These are phyloP conservation scores for Plasmodium gonderi DNA, from an alignment of 169 alveolate genomes.

Conservation along the genomic window DNA sequence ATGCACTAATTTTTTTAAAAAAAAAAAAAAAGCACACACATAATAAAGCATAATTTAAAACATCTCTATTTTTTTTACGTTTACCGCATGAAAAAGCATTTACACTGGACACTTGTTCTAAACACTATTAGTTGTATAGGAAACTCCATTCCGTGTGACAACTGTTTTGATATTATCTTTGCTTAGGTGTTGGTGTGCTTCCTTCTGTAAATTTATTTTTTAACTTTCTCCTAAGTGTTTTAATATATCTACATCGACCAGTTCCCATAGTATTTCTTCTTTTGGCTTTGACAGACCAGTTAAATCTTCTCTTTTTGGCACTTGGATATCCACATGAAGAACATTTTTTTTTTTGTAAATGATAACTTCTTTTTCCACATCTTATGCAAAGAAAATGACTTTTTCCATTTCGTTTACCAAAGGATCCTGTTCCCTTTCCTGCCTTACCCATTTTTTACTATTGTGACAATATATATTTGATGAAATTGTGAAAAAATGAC, in stretches of 20 bases:
- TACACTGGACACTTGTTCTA: too few species aligned
- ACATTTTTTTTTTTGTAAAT: conserved; percentile 95
- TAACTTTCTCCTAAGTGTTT: conserved; percentile 94
- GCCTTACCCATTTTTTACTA: conserved; percentile 91
- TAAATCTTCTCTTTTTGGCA: conserved; percentile 95
- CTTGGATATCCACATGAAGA: conserved; percentile 97
- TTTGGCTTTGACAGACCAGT: conserved; percentile 96
- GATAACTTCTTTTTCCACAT: conserved; percentile 96
- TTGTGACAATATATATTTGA: not conserved
- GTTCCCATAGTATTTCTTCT: conserved; percentile 98
- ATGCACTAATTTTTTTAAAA: too few species aligned
- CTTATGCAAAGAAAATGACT: conserved; percentile 97
- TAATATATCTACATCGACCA: conserved; percentile 96
- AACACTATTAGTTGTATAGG: too few species aligned
- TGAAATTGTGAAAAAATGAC: not conserved
- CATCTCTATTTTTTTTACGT: too few species aligned
- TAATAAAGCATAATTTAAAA: too few species aligned
- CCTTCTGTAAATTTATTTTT: conserved; percentile 98
- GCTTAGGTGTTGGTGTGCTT: conserved; percentile 88
- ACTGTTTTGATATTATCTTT: conserved; percentile 17
- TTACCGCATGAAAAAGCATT: too few species aligned
- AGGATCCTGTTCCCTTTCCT: conserved; percentile 97
- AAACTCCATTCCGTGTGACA: not conserved
- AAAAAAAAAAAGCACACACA: too few species aligned
- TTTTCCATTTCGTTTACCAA: conserved; percentile 96